phyloP scores from a whole-genome alignment of 2,329 filamentous ascomycete genomes.

The Neonectria faginata region DNA sequence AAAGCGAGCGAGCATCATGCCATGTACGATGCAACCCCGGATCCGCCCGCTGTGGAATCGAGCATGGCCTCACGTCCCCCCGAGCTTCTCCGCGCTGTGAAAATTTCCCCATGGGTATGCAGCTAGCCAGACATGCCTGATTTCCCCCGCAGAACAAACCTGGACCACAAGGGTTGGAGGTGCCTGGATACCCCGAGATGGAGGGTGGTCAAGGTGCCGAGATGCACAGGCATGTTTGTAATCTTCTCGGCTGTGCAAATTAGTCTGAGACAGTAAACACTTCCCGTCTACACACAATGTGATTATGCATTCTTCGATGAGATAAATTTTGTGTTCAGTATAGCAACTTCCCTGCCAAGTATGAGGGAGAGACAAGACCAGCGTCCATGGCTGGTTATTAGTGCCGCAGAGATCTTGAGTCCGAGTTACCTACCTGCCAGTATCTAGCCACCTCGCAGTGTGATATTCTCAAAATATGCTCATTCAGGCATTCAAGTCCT shows the following conservation, averaged over 20 bases:
- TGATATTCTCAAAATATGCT: neutral
- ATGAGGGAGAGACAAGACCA: neutral
- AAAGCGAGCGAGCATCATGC: conserved; percentile 1
- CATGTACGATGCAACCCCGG: conserved; percentile 10
- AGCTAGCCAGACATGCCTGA: neutral
- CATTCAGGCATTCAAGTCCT: too few relatives aligned
- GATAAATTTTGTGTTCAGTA: too few relatives aligned
- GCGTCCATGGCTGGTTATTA: too few relatives aligned
- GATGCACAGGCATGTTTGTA: neutral
- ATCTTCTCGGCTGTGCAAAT: too few relatives aligned
- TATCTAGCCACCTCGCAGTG: neutral
- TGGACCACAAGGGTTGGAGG: conserved; percentile 1
- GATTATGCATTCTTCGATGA: neutral
- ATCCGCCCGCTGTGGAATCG: conserved; percentile 14
- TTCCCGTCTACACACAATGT: too few relatives aligned
- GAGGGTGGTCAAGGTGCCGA: neutral
- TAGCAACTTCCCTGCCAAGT: too few relatives aligned
- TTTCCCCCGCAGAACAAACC: neutral
- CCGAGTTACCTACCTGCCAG: too few relatives aligned
- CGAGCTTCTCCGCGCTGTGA: conserved; percentile 13
- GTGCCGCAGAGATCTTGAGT: too few relatives aligned
- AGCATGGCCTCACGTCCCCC: conserved; percentile 7
- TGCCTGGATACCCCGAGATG: conserved; percentile 12
- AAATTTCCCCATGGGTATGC: conserved; percentile 3
- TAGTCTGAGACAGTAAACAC: too few relatives aligned